A percentile compares a stretch with the other conserved stretches of the same genome.
These are phyloP conservation scores for Dispira parvispora DNA, from an alignment of 192 early-diverging fungal species.

Conservation along the genomic window DNA sequence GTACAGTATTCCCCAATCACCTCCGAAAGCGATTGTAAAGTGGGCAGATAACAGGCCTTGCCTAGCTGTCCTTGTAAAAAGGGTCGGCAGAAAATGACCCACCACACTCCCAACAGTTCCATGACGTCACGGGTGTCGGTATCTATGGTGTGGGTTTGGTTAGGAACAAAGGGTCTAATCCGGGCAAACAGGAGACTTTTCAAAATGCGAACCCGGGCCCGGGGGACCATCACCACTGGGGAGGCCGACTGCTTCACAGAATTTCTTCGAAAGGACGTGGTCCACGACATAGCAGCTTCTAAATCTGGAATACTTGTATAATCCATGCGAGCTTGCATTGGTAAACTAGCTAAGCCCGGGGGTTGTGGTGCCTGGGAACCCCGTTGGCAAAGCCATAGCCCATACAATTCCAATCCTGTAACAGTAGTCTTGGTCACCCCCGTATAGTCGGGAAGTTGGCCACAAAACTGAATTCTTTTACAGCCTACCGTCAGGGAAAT, in stretches of 20 bases:
- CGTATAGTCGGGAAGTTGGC: no score
- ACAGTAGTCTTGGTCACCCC: neutral
- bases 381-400: neutral
- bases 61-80: neutral
- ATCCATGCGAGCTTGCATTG: neutral
- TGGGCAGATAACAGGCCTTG: neutral
- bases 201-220: neutral
- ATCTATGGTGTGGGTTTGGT: neutral
- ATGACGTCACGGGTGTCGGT: neutral
- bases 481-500: neutral
- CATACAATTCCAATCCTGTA: slow-evolving; percentile 1
- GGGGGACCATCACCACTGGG: neutral
- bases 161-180: neutral
- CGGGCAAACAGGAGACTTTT: neutral
- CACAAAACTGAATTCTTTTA: neutral
- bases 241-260: neutral
- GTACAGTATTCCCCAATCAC: neutral
- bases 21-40: neutral
- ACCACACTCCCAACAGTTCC: slow-evolving; percentile 5
- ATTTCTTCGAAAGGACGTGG: neutral
- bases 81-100: neutral
- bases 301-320: neutral
- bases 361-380: no score
- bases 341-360: no score
- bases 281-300: no score